phyloP scores from a whole-genome alignment of 139 green algal species.

The Volvox africanus region DNA sequence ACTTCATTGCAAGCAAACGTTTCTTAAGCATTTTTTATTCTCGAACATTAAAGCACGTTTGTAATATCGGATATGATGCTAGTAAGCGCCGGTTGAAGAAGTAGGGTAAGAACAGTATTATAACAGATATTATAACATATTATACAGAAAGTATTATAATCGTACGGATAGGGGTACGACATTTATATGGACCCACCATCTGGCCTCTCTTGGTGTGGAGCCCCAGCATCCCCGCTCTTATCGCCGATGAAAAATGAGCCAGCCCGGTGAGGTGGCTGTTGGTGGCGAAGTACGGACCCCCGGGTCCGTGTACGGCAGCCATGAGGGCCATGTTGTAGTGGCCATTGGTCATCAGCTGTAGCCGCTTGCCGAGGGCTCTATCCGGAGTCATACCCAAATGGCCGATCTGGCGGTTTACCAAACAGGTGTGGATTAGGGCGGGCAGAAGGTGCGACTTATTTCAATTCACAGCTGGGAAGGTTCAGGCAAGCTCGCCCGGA shows the following conservation, averaged over 20 bases:
- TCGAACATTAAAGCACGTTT: no score
- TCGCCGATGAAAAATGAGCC: neutral
- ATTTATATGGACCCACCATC: neutral
- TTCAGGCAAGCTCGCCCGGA: no score
- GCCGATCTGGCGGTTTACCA: neutral
- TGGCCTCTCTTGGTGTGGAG: neutral
- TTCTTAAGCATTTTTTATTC: no score
- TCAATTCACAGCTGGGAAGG: no score
- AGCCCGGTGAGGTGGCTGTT: neutral
- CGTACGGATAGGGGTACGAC: no score
- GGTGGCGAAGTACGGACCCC: constrained; percentile 36
- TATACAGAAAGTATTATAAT: no score
- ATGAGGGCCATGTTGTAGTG: neutral
- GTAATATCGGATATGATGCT: no score
- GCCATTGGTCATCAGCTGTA: constrained; percentile 35
- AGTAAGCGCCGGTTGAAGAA: no score
- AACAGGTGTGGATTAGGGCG: neutral
- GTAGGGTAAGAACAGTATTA: no score
- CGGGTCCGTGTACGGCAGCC: constrained; percentile 16
- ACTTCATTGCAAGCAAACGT: no score
- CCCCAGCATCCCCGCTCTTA: neutral
- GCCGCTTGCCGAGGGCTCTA: neutral
- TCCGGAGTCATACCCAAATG: constrained; percentile 2
- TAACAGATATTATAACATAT: no score
- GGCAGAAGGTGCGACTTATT: neutral